Percentiles rank a stretch among this genome's conserved stretches.
phyloP scores from a whole-genome alignment of 2,329 filamentous ascomycete genomes.

The Ceratocystis smalleyi region DNA sequence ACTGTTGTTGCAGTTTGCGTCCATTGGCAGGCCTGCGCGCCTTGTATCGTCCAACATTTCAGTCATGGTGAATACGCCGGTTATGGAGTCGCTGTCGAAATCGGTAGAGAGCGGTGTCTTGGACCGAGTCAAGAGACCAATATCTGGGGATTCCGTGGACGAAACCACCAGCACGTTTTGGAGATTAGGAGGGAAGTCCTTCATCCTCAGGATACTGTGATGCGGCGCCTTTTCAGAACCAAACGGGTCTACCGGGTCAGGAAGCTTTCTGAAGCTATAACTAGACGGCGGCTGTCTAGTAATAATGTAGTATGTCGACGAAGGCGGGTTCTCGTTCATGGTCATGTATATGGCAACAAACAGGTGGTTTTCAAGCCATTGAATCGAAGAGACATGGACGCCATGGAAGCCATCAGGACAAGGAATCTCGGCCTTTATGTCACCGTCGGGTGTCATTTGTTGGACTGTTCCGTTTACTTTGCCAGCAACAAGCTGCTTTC shows the following conservation, averaged over 20 bases:
- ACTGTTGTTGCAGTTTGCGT: slow-evolving; percentile 47
- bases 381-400: slow-evolving; percentile 62
- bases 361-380: slow-evolving; percentile 77
- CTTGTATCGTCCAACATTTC: slow-evolving; percentile 57
- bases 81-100: slow-evolving; percentile 42
- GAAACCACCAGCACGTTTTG: slow-evolving; percentile 69
- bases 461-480: slow-evolving; percentile 62
- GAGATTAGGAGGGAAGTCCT: slow-evolving; percentile 64
- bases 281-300: slow-evolving; percentile 43
- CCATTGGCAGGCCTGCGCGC: slow-evolving; percentile 60
- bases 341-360: slow-evolving; percentile 71
- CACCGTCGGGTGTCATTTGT: slow-evolving; percentile 73
- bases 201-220: slow-evolving; percentile 62
- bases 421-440: slow-evolving; percentile 62
- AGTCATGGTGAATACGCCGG: slow-evolving; percentile 57
- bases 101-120: slow-evolving; percentile 49
- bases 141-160: slow-evolving; percentile 63
- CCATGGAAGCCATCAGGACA: slow-evolving; percentile 51
- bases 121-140: slow-evolving; percentile 63
- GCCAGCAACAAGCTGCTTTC: slow-evolving; percentile 84
- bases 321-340: slow-evolving; percentile 39
- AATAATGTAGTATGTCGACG: slow-evolving; percentile 66
- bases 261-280: slow-evolving; percentile 60
- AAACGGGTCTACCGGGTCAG: slow-evolving; percentile 60
- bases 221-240: slow-evolving; percentile 52